Base-by-base conservation (phyloP, 1,284 basidiomycete genomes). In the Pyrrhoderma noxium region DNA sequence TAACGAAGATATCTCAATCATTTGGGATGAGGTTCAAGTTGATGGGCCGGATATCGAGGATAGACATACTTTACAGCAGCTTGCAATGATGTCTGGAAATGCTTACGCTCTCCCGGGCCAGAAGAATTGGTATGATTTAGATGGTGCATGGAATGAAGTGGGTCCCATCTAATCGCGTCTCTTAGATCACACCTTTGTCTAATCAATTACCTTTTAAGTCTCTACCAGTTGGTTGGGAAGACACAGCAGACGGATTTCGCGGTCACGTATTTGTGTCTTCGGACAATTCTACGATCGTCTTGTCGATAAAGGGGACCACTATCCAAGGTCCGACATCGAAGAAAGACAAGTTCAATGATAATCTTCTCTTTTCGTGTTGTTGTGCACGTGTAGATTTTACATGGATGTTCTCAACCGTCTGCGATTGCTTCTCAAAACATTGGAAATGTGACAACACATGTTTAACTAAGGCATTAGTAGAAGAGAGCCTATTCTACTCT, bases 281-380 rank as follows among this genome's bases (percentile, higher is more conserved):
- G 25, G 80, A 85, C 61, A 93, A 96, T 62, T 73, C 80, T 4
- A 96, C 90, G 0, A 76, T 94, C 49, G 77, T 99, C 11, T 75
- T 99, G 9, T 83, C 93, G 22, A 90, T 99, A 69, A 99, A 99
- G 67, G 96, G 95, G 27, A 99, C 96, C 0, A 93, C 89, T 60
- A 51, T 76, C 61, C 64, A 71, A 65, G 93, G 93, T 1, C 89
- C 92, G 19, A 90, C 92, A 1, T 88, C 87, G 55, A 89, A 85
- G 66, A 86, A 89, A 63, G 95, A 99, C 71, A 97, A 95, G 72
- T 84, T 86, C 62, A 99, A 99, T 63, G 96, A 99, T 68, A 99
- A 99, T 62, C 70, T 96, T 58, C 70, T 98, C 19, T 98, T 97
- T 69, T 97, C 93, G 0, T 99, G 96, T 71, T 99, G 96, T 67